Base-by-base conservation (phyloP, 208 protist genomes). In the Wallacemonas sp. region DNA sequence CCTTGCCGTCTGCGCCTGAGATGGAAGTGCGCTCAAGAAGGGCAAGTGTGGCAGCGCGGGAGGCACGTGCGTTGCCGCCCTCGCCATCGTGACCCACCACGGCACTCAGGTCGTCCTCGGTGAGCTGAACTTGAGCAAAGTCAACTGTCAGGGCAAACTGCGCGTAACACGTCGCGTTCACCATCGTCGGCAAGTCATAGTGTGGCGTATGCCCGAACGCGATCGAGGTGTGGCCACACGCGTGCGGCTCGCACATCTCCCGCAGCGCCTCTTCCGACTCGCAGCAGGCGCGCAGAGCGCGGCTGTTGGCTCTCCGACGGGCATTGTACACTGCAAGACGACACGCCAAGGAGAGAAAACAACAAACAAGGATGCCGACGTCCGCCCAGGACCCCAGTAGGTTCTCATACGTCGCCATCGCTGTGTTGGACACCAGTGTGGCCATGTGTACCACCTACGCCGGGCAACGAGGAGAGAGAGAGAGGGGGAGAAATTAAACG, bases 321-420 rank as follows among this genome's bases (percentile, higher is more conserved):
- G 6, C 21, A 22, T 44, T n/a, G 17, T 46, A 62, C 5, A 45
- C n/a, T 13, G 5, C 15, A 22, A 69, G 26, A 27, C 64, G 50
- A 41, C 50, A 76, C 3, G 42, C 5, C 29, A 80, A 44, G 29
- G 64, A 70, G 2, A 80, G 9, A 15, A 74, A 4, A 41, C 68
- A 80, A 41, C 54, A 73, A 1, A 72, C 0, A 33, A 76, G 45
- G 30, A 80, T 62, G 13, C 63, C 68, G 26, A 68, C 48, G 62
- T 80, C 75, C 2, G 45, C 9, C 30, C 58, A 42, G 6, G 48
- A 17, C 4, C 0, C 13, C 17, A 57, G 9, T 4, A 39, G 13
- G 5, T 6, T 48, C 42, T 48, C 17, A 9, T 6, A 8, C 19
- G 42, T 19, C 17, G 10, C 10, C 42, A 26, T 48, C 15, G 10